These are phyloP conservation scores for Sechiopsis laciniata DNA, from an alignment of 306 rosid species.

Conservation along the genomic window DNA sequence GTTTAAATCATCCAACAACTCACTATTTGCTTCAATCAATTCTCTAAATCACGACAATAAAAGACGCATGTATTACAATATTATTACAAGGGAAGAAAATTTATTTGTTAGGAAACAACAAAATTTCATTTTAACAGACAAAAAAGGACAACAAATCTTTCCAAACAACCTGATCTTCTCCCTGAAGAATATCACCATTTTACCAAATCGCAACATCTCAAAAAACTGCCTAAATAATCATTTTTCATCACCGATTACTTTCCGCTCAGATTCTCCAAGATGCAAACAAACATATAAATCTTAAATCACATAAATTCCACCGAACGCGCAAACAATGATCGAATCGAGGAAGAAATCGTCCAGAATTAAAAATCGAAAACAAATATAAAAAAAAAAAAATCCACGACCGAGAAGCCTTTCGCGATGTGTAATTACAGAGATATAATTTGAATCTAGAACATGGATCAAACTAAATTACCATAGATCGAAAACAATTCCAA, in stretches of 20 bases:
- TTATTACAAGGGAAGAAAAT: neutral
- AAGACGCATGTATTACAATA: neutral
- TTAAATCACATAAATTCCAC: neutral
- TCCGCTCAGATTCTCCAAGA: neutral
- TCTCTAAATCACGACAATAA: neutral
- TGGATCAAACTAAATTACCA: neutral
- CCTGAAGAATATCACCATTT: neutral
- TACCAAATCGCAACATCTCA: neutral
- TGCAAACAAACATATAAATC: neutral
- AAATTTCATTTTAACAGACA: neutral
- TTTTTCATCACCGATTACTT: neutral
- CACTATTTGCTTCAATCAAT: neutral
- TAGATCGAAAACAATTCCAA: slow-evolving; percentile 6
- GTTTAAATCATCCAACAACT: slow-evolving; percentile 1
- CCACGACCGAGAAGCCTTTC: neutral
- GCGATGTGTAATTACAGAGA: neutral
- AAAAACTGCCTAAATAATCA: neutral
- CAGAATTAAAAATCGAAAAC: neutral
- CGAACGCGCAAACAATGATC: neutral
- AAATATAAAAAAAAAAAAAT: neutral
- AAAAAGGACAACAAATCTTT: neutral
- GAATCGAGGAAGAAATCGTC: neutral
- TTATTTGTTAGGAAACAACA: neutral
- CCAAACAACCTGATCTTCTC: neutral
- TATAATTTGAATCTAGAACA: neutral